Evolutionary conservation across 108 stramenopile species (phyloP), one percentile per base, ranked within the genome.

Genomic region (Mayamaea pseudoterrestris): DNA sequence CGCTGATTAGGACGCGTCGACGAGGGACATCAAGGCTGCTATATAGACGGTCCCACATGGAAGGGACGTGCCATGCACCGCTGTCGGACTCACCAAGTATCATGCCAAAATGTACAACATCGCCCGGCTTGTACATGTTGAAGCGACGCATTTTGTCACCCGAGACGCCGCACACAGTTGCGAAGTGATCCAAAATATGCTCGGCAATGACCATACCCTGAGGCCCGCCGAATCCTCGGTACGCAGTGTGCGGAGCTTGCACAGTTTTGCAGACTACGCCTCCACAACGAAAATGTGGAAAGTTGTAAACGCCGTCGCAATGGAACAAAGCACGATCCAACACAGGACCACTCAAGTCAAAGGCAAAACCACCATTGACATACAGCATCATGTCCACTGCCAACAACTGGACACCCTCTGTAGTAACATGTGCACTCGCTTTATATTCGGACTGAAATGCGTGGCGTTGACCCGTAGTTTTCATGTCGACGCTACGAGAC

Each of bases 161-260:
- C 1, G 69, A 60, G 35, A 89, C 55, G 2, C 63, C 67, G 42
- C 84, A 69, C 8, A 50, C 68, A 1, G 67, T 17, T 8, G 93
- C 93, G 7, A 96, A 70, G 64, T 93, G 93, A 18, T 96, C 93
- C 31, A 96, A 65, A 17, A 94, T 71, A 47, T 93, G 90, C 57
- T 96, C 93, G 5, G 62, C 55, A 21, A 39, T 3, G 40, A 13
- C 47, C 30, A 48, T 48, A 13, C 73, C 65, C 58, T 82, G 81
- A 17, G 83, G 83, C 24, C 83, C 95, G 27, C 95, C 95, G 58
- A 96, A 96, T 16, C 95, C 95, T 23, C 95, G 66, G 59, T 78
- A 96, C 7, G 95, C 95, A 0, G 93, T 96, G 48, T 94, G 90
- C 3, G 85, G 78, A 13, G 93, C 80, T 45, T 93, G 92, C 23